These are phyloP conservation scores for Malassezia japonica DNA, from an alignment of 1,284 basidiomycete genomes.

Conservation along the genomic window DNA sequence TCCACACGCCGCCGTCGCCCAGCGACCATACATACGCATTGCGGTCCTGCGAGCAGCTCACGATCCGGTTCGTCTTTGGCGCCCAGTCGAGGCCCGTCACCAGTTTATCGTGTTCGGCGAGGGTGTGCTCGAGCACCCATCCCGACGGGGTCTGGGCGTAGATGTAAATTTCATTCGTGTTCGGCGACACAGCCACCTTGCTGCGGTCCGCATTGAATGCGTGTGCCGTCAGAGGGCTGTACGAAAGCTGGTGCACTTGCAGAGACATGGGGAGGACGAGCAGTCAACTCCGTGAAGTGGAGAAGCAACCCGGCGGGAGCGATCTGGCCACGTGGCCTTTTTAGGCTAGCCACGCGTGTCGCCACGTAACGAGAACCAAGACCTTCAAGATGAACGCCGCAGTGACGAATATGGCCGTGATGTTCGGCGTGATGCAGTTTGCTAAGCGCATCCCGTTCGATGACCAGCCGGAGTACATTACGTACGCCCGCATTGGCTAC, in stretches of 20 bases:
- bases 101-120: constrained; percentile 93
- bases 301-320: not conserved
- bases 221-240: constrained; percentile 77
- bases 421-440: constrained; percentile 53
- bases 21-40: constrained; percentile 98
- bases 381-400: constrained; percentile 15
- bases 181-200: constrained; percentile 82
- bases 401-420: constrained; percentile 24
- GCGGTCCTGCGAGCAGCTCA: constrained; percentile 93
- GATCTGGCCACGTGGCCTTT: constrained; percentile 6
- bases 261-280: constrained; percentile 37
- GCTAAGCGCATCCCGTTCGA: constrained; percentile 85
- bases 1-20: constrained; percentile 71
- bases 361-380: too few relatives aligned
- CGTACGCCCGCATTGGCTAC: constrained; percentile 75
- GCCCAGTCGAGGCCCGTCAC: constrained; percentile 99
- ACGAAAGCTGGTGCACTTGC: constrained; percentile 57
- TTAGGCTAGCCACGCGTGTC: not conserved
- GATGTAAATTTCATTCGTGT: constrained; percentile 80
- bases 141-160: constrained; percentile 50
- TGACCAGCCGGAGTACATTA: constrained; percentile 65
- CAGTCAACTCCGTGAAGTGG: constrained; percentile 26
- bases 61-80: constrained; percentile 86
- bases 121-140: constrained; percentile 69
- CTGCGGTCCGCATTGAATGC: constrained; percentile 81